Evolutionary conservation across 306 rosid genomes (phyloP), one percentile per base, ranked within the genome.

Genomic region (Trifolium pratense): DNA sequence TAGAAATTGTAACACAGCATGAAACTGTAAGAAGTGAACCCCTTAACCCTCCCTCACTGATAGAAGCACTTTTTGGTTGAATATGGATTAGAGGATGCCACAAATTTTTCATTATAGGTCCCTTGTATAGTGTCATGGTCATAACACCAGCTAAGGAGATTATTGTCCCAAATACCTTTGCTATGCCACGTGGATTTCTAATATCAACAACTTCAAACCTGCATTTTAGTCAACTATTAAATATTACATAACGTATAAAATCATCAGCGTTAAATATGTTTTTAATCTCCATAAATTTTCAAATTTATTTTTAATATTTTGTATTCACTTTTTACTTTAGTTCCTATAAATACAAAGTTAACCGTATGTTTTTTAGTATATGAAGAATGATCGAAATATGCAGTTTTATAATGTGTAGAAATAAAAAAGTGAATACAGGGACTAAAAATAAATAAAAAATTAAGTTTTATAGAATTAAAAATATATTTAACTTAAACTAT

Each of bases 91-190:
- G 45, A 37, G 96, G 96, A 51, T 23, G 76, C 87, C 90, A 65
- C n/a, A 84, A 17, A 79, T 79, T 86, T 79, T 56, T 88, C 20
- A 94, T 75, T 1, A 56, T 10, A 29, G 91, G 83, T 6, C 98
- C 96, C 21, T 84, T 91, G 78, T 88, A 94, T 53, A 94, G 81
- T 68, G 97, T 91, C 97, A 94, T 89, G 16, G 78, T 84, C 88
- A 77, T 81, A 14, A 84, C 97, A 45, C 98, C 98, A 7, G 80
- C 90, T 20, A 94, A 82, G 57, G 94, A 93, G 16, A 89, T 60
- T 21, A 84, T 40, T 9, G 91, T 89, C 31, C 98, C 96, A 9
- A 87, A 14, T 61, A 85, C 90, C 83, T 93, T 89, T 5, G 94
- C 94, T 31, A 83, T 34, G 7, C 94, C 92, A 0, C 83, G 85